These are phyloP conservation scores for Mycena polygramma DNA, from an alignment of 768 basidiomycete species.

Conservation along the genomic window DNA sequence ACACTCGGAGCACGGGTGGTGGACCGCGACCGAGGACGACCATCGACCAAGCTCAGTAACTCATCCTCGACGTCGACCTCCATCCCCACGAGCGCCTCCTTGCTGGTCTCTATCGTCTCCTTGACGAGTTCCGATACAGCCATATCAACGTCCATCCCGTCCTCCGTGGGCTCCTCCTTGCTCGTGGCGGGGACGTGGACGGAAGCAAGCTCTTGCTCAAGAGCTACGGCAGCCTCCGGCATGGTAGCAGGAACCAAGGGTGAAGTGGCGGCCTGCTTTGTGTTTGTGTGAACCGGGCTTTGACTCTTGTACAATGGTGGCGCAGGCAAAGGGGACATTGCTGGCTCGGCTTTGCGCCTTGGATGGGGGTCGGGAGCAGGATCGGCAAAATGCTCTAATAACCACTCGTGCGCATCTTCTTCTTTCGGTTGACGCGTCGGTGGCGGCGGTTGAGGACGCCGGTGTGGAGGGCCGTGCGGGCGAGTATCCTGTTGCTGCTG, in stretches of 20 bases:
- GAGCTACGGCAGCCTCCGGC: conserved; percentile 53
- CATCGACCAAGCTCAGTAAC: conserved; percentile 77
- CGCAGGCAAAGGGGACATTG: conserved; percentile 42
- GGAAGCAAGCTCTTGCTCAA: conserved; percentile 63
- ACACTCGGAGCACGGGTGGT: conserved; percentile 28
- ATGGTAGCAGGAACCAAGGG: conserved; percentile 41
- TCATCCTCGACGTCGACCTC: conserved; percentile 73
- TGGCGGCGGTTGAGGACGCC: conserved; percentile 19
- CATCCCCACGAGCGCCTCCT: conserved; percentile 44
- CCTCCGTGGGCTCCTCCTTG: conserved; percentile 51
- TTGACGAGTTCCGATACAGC: conserved; percentile 59
- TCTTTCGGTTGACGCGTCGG: conserved; percentile 45
- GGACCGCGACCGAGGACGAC: conserved; percentile 47
- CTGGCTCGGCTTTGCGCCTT: conserved; percentile 26
- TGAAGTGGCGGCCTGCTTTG: conserved; percentile 39
- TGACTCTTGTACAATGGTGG: conserved; percentile 43
- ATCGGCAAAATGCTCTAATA: conserved; percentile 66
- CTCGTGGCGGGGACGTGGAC: conserved; percentile 46
- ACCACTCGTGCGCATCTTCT: conserved; percentile 73
- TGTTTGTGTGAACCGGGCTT: conserved; percentile 43
- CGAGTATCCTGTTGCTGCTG: conserved; percentile 27
- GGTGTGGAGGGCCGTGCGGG: conserved; percentile 22
- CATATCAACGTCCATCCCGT: conserved; percentile 60
- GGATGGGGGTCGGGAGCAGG: conserved; percentile 40
- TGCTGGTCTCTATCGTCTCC: conserved; percentile 51